Base-by-base conservation (phyloP, 768 basidiomycete species). In the Hortiboletus campestris region DNA sequence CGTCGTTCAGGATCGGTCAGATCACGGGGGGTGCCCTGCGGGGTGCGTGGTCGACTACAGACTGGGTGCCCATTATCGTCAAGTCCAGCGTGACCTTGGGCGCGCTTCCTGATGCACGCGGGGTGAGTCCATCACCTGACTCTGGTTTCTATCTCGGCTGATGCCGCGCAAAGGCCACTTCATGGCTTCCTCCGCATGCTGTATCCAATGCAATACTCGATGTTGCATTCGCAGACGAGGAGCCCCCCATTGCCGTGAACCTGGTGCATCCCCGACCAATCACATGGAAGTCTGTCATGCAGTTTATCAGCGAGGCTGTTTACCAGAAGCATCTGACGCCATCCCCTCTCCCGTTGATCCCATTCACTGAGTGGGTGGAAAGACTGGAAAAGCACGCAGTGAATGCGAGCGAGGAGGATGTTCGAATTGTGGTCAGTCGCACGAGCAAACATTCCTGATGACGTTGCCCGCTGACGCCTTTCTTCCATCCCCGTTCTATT, bases 21-120 rank as follows among this genome's bases (percentile, higher is more conserved):
- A 63, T 78, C 51, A 57, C 66, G 16, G 76, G 74, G 5, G 69
- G 68, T 25, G 35, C 45, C 5, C 57, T 63, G 3, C 68, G 71
- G 50, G 77, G 77, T 13, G 68, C 69, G 10, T 76, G 74, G 77
- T 68, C 66, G 36, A 70, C 67, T 1, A 61, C 67, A 2, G 25
- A 74, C 34, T 75, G 75, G 72, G 61, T 78, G n/a, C 73, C 77
- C 13, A 63, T 66, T 22, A 63, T 78, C 6, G 60, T 77, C 32
- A 71, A 72, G 56, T 75, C 76, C 4, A 71, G 69, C 42, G 43
- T 74, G 13, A 44, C 54, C 2, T 42, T 75, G 36, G 70, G 66
- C 3, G 65, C 51, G 6, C 59, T 77, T 36, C 74, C 74, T 0
- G 63, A 71, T 9, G 65, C 64, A 7, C 45, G 48, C n/a, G 68